A percentile compares a stretch with the other conserved stretches of the same genome.
These are phyloP conservation scores for Hypsizygus ulmarius DNA, from an alignment of 1,284 basidiomycete genomes.

Conservation along the genomic window DNA sequence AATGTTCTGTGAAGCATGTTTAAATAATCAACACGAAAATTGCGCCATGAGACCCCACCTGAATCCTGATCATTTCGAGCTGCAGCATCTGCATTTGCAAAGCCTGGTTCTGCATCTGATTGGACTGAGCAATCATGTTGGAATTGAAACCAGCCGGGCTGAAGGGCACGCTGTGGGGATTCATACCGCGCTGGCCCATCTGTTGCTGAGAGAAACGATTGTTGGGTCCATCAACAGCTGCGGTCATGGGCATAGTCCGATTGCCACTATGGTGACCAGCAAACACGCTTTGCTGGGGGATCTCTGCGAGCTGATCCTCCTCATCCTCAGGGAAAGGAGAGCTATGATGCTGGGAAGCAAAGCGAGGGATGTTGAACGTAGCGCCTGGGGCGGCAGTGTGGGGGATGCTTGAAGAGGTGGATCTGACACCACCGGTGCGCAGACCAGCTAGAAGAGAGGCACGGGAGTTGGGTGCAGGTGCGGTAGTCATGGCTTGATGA, in stretches of 20 bases:
- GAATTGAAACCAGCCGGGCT: constrained; percentile 46
- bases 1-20: constrained; percentile 33
- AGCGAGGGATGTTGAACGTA: constrained; percentile 60
- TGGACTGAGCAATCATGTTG: constrained; percentile 41
- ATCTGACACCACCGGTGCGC: constrained; percentile 81
- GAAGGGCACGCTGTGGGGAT: constrained; percentile 57
- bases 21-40: constrained; percentile 11
- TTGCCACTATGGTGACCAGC: constrained; percentile 39
- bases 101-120: constrained; percentile 51
- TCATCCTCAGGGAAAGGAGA: constrained; percentile 48
- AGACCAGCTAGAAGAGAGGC: constrained; percentile 82
- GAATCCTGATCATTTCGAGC: constrained; percentile 73
- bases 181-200: constrained; percentile 45
- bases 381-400: constrained; percentile 65
- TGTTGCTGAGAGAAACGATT: constrained; percentile 67
- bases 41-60: constrained; percentile 44
- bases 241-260: constrained; percentile 55
- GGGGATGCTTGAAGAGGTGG: constrained; percentile 57
- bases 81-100: constrained; percentile 81
- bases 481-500: constrained; percentile 53
- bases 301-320: constrained; percentile 56
- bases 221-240: constrained; percentile 64
- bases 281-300: constrained; percentile 44
- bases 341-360: constrained; percentile 39
- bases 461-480: constrained; percentile 58